Percentiles rank a stretch among this genome's conserved stretches.
Evolutionary conservation across 2,329 filamentous ascomycete species (phyloP).

Genomic region (Parasarocladium wereldwijsianum): DNA sequence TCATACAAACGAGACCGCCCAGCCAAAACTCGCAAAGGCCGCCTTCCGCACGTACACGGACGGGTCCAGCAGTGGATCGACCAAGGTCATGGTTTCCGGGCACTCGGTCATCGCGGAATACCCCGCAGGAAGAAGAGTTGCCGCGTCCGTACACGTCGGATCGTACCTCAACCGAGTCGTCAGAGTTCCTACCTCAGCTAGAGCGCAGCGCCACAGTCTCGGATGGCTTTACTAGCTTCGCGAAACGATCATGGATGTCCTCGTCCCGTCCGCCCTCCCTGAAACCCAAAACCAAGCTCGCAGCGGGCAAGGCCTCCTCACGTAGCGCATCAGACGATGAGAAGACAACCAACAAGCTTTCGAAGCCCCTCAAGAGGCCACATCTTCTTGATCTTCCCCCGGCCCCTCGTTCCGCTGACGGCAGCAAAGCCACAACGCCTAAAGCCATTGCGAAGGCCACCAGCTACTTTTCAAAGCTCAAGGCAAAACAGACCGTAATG

Average conservation of each 20-base stretch:
- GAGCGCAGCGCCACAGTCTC: slow-evolving; percentile 15
- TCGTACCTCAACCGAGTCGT: not conserved
- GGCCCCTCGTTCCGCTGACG: slow-evolving; percentile 1
- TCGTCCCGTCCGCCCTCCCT: slow-evolving; percentile 35
- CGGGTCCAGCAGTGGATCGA: slow-evolving; percentile 31
- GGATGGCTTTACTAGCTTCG: slow-evolving; percentile 33
- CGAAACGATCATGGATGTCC: slow-evolving; percentile 35
- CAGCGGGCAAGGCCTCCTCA: slow-evolving; percentile 11
- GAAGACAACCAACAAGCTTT: slow-evolving; percentile 11
- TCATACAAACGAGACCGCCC: slow-evolving; percentile 4
- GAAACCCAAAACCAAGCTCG: slow-evolving; percentile 15
- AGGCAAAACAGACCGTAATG: slow-evolving; percentile 29
- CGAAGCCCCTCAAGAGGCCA: slow-evolving; percentile 14
- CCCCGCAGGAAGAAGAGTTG: not conserved
- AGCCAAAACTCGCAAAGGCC: slow-evolving; percentile 4
- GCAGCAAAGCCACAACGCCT: slow-evolving; percentile 4
- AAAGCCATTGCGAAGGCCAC: slow-evolving; percentile 15
- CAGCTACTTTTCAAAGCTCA: slow-evolving; percentile 35
- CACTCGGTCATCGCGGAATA: slow-evolving; percentile 12
- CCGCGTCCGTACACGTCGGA: not conserved
- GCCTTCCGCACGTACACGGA: slow-evolving; percentile 19
- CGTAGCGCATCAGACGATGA: no score
- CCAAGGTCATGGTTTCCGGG: slow-evolving; percentile 37
- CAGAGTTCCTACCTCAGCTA: not conserved
- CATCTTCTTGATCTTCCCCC: slow-evolving; percentile 8